phyloP scores from a whole-genome alignment of 768 basidiomycete genomes.

The Boletus tomentosulus region DNA sequence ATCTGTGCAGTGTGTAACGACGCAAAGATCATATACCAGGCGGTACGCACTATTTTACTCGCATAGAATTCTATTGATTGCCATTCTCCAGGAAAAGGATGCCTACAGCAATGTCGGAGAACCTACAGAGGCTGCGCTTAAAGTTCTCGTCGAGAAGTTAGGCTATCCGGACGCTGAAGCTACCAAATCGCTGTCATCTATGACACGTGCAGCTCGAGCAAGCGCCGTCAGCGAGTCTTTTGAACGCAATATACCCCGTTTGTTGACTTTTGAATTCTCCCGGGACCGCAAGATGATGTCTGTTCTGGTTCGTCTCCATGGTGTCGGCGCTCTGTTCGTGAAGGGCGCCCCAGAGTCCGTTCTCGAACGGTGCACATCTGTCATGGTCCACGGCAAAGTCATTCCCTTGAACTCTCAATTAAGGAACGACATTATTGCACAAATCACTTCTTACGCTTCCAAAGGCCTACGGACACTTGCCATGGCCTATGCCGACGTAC shows the following conservation, averaged over 20 bases:
- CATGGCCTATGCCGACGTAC: slow-evolving; percentile 77
- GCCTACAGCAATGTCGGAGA: slow-evolving; percentile 85
- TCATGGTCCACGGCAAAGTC: slow-evolving; percentile 58
- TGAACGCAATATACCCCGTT: slow-evolving; percentile 67
- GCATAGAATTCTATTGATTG: background rate
- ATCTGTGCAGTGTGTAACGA: slow-evolving; percentile 95
- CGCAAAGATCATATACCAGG: slow-evolving; percentile 80
- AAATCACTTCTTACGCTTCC: slow-evolving; percentile 69
- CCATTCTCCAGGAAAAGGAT: slow-evolving; percentile 60
- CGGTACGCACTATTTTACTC: slow-evolving; percentile 41
- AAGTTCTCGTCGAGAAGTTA: slow-evolving; percentile 92
- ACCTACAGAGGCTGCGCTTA: slow-evolving; percentile 95
- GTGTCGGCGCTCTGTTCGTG: slow-evolving; percentile 76
- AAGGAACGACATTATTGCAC: slow-evolving; percentile 55
- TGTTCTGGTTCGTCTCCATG: slow-evolving; percentile 73
- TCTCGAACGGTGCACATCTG: slow-evolving; percentile 80
- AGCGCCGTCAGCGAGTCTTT: slow-evolving; percentile 84
- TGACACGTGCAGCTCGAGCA: slow-evolving; percentile 61
- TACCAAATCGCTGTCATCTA: slow-evolving; percentile 49
- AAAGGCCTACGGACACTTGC: slow-evolving; percentile 89
- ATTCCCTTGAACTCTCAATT: slow-evolving; percentile 64
- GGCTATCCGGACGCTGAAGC: slow-evolving; percentile 64
- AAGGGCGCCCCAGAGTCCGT: slow-evolving; percentile 98
- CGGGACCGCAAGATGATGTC: slow-evolving; percentile 99
- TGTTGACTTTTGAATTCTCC: slow-evolving; percentile 96